Conservation (phyloP, 768 basidiomycete genomes). For the Dioszegia crocea region DNA sequence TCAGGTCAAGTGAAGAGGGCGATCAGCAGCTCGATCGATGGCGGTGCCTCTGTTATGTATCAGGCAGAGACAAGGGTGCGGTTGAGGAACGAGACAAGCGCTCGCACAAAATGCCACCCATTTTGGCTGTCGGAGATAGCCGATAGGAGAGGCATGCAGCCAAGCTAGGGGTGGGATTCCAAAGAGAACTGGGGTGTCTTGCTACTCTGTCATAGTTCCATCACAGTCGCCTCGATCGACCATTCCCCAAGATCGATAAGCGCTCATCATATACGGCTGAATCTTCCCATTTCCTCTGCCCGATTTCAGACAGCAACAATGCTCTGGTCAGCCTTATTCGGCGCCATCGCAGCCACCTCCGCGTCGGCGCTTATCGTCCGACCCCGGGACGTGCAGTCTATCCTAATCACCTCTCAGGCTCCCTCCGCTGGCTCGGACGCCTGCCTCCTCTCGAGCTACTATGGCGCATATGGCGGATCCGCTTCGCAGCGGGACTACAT, state of each 20-base stretch:
- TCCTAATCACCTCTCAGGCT: constrained; percentile 10
- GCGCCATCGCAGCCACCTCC: neutral
- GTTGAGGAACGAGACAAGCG: neutral
- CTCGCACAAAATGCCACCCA: neutral
- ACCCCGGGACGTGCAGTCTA: neutral
- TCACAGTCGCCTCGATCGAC: too few species aligned
- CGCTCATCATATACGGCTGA: neutral
- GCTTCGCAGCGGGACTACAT: constrained; percentile 16
- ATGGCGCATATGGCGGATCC: constrained; percentile 22
- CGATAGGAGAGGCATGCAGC: neutral
- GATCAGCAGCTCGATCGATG: neutral
- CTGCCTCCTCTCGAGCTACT: constrained; percentile 23
- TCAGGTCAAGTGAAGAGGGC: neutral
- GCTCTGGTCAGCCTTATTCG: neutral
- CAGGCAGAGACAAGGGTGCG: neutral
- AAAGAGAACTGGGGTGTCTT: neutral
- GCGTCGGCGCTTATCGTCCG: constrained; percentile 2
- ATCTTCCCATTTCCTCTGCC: too few species aligned
- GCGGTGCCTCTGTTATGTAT: neutral
- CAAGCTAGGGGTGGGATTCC: too few species aligned
- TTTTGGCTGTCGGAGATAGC: constrained; percentile 1
- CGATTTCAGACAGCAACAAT: neutral
- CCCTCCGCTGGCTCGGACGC: neutral
- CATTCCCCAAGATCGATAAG: neutral
- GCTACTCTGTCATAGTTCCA: neutral